Conservation (phyloP, 2,329 filamentous ascomycete species). For the Colletotrichum spaethianum region DNA sequence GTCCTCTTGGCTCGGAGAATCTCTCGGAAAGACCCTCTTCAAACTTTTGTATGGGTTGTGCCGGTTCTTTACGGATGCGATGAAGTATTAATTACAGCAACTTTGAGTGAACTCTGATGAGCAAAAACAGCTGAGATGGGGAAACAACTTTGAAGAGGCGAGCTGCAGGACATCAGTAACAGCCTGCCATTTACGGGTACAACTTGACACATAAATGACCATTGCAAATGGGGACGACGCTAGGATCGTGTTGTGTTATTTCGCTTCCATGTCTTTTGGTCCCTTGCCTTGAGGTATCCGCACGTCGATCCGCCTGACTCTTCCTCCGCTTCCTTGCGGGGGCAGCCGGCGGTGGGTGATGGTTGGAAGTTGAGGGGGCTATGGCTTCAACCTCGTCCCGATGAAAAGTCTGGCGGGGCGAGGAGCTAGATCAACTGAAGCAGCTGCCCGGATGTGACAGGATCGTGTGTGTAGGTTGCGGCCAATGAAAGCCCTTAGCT, state of each 20-base stretch:
- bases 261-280: not conserved
- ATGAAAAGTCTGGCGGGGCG: not conserved
- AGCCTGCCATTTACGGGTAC: not conserved
- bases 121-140: not conserved
- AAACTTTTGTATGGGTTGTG: not conserved
- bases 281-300: not conserved
- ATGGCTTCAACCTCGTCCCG: not conserved
- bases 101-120: not conserved
- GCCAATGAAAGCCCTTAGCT: not conserved
- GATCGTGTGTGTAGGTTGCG: too few relatives aligned
- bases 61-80: not conserved
- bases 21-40: constrained; percentile 14
- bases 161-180: not conserved
- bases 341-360: too few relatives aligned
- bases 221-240: too few relatives aligned
- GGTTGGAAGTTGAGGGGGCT: not conserved
- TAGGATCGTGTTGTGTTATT: not conserved
- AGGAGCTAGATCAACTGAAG: not conserved
- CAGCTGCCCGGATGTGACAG: not conserved
- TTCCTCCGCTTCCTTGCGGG: not conserved
- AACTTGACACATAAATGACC: not conserved
- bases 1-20: constrained; percentile 30
- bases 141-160: not conserved
- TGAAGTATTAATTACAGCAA: not conserved
- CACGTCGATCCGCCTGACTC: constrained; percentile 16